These are phyloP conservation scores for Epichloe gansuensis DNA, from an alignment of 2,329 filamentous ascomycete genomes.

Conservation along the genomic window DNA sequence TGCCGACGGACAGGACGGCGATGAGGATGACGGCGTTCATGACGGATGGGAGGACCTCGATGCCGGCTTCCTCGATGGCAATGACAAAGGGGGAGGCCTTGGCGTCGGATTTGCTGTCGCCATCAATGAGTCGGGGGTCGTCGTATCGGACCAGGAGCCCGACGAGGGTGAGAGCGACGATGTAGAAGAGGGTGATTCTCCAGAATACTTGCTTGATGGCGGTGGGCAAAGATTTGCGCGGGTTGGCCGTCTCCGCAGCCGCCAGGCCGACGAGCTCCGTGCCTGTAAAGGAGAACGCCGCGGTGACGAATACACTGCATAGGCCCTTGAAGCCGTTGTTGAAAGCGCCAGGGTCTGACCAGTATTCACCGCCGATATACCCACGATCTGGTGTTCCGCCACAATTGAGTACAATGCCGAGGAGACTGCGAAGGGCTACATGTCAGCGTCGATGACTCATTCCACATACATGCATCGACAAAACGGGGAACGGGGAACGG, in stretches of 20 bases:
- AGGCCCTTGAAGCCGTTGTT: conserved; percentile 75
- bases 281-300: conserved; percentile 63
- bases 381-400: conserved; percentile 60
- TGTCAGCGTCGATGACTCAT: neutral
- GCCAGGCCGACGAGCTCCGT: conserved; percentile 67
- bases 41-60: conserved; percentile 66
- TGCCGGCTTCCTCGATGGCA: conserved; percentile 73
- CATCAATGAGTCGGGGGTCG: conserved; percentile 47
- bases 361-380: conserved; percentile 71
- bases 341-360: conserved; percentile 71
- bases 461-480: no score
- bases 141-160: conserved; percentile 70
- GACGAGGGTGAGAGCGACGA: conserved; percentile 68
- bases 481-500: neutral
- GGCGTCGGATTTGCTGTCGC: conserved; percentile 46
- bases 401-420: conserved; percentile 75
- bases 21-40: conserved; percentile 95
- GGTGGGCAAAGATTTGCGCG: conserved; percentile 67
- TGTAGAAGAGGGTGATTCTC: conserved; percentile 84
- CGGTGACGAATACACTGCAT: conserved; percentile 64
- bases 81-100: conserved; percentile 87
- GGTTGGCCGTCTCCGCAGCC: conserved; percentile 67
- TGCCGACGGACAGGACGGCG: conserved; percentile 80
- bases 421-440: conserved; percentile 41
- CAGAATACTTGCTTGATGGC: conserved; percentile 93